Conservation (phyloP, 2,329 filamentous ascomycete species). For the Pseudomassariella vexata region DNA sequence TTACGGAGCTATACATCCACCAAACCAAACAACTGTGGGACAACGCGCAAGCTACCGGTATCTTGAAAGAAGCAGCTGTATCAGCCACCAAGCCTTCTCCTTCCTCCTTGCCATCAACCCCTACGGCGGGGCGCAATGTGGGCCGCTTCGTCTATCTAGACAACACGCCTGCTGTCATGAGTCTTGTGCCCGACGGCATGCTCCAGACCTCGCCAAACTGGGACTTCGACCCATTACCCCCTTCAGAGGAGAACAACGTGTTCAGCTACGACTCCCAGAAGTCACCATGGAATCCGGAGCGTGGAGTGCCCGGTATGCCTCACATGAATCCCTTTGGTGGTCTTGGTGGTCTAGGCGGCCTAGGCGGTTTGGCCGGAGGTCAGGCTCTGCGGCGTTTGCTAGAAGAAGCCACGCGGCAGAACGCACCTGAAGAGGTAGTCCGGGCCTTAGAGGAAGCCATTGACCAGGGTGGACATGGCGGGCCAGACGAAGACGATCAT, state of each 20-base stretch:
- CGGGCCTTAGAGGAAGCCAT: conserved; percentile 14
- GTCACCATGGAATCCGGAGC: conserved; percentile 34
- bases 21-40: conserved; percentile 83
- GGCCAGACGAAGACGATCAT: conserved; percentile 9
- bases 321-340: conserved; percentile 3
- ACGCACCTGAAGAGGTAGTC: conserved; percentile 14
- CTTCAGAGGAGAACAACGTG: conserved; percentile 48
- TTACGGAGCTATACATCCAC: conserved; percentile 69
- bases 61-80: conserved; percentile 66
- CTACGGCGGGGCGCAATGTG: conserved; percentile 42
- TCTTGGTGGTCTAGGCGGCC: conserved; percentile 8
- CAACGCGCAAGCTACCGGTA: conserved; percentile 59
- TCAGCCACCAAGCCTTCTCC: conserved; percentile 40
- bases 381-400: conserved; percentile 11
- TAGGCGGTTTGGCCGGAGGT: conserved; percentile 4
- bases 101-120: conserved; percentile 27
- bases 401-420: conserved; percentile 12
- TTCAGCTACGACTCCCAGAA: conserved; percentile 38
- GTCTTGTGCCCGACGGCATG: conserved; percentile 59
- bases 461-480: conserved; percentile 7
- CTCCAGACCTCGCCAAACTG: conserved; percentile 62
- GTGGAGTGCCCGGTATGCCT: no score
- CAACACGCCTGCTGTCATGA: conserved; percentile 65
- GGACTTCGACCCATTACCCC: conserved; percentile 79
- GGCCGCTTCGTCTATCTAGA: conserved; percentile 76